Evolutionary conservation across 1,284 basidiomycete species (phyloP), one percentile per base, ranked within the genome.

Genomic region (Moesziomyces antarcticus): DNA sequence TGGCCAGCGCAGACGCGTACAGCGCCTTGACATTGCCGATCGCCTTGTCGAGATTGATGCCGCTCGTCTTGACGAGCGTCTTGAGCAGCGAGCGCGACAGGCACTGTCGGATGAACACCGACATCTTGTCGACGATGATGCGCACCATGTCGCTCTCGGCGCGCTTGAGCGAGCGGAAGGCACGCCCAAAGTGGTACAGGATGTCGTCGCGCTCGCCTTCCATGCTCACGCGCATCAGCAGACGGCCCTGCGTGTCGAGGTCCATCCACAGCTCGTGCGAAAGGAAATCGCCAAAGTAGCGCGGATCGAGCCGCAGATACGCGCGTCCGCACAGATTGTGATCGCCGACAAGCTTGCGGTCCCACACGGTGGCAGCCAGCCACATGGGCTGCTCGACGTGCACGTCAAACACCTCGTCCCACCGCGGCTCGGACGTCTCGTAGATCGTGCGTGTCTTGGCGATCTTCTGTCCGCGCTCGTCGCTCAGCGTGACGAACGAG

Each of bases 101-200:
- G 62, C 91, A 94, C 83, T 97, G 92, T 45, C 92, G 90, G 75
- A 99, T 91, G 80, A 96, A 92, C 0, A 96, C 93, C 14, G 92
- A 90, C 92, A 99, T 97, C 94, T 98, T 98, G 87, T 99, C 96
- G 53, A 98, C 93, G 84, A 99, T 96, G 47, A 93, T 92, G 9
- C 94, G 89, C 48, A 96, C 89, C 97, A 99, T 98, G 79, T 99
- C 96, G 22, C 89, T 90, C 83, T 99, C 95, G 0, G 94, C 92
- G 24, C 96, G 88, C 85, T 99, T 98, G 77, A 99, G 85, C 49
- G 91, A 94, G 41, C 96, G 88, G 88, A 99, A 99, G 1, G 92
- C 97, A 42, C 94, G 88, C 13, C 97, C 97, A 82, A 99, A 99
- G 86, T 94, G 94, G 87, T 97, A 99, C 75, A 93, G 92, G 21